Base-by-base conservation (phyloP, 1,284 basidiomycete species). In the Irpex rosettiformis region DNA sequence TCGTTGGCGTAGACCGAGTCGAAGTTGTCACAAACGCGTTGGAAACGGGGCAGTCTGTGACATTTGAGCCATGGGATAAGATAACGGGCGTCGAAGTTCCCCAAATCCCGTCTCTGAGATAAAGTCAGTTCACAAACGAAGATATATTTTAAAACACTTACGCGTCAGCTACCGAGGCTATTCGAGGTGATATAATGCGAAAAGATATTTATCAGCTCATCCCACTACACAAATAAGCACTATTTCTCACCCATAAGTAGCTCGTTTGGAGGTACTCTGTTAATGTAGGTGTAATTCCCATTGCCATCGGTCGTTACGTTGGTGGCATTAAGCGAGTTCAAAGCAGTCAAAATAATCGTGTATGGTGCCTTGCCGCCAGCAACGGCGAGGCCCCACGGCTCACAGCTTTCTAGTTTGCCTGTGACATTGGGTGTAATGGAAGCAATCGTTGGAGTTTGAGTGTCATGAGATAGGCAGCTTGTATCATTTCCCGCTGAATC, bases 361-460 rank as follows among this genome's bases (percentile, higher is more conserved):
- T 82, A 84, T 0, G 82, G 82, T 40, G 73, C 74, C 4, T 68
- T 67, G 2, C 81, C 81, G 5, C 80, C 80, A 3, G 66, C 71
- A 37, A 82, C 73, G 2, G 69, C 70, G 3, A 84, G 64, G 10
- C 77, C 76, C 77, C 80, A 78, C 8, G 74, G 75, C n/a, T 81
- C 69, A 62, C 81, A 83, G 3, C 80, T 79, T 22, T 69, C 61
- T 5, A 82, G 59, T 4, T 66, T 65, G 4, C 67, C 65, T 1
- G 79, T 77, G 43, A 78, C 67, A 65, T 82, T 83, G 6, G 79
- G 67, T 5, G 27, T 21, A 22, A 37, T 53, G 25, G 59, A 58
- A 37, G 73, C 66, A 10, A 51, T 25, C 5, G 48, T 10, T 10
- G 21, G 27, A 11, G 10, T 10, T 11, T 51, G 24, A 10, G 25